phyloP scores from a whole-genome alignment of 768 basidiomycete species.

The Boletus sp. region DNA sequence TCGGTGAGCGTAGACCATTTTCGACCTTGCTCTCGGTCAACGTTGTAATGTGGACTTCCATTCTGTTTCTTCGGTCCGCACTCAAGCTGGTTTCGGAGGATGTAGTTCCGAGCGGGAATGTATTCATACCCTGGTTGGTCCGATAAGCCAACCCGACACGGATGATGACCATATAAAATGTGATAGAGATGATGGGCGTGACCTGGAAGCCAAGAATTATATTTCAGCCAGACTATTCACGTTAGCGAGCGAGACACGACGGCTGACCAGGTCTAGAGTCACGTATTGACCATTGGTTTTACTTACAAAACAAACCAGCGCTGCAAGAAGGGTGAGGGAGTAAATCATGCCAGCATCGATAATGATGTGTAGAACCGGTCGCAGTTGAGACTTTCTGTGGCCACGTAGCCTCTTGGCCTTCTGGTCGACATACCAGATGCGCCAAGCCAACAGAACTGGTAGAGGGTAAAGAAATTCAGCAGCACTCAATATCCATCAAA shows the following conservation, averaged over 20 bases:
- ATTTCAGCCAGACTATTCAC: neutral
- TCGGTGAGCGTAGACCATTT: neutral
- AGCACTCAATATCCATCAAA: neutral
- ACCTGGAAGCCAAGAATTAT: constrained; percentile 21
- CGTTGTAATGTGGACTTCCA: constrained; percentile 6
- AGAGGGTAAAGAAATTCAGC: neutral
- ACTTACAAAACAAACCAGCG: constrained; percentile 30
- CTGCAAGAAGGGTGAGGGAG: constrained; percentile 34
- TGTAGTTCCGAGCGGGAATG: neutral
- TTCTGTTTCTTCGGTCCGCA: neutral
- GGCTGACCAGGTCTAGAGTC: constrained; percentile 36
- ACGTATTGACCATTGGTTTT: constrained; percentile 35
- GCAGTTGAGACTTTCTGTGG: constrained; percentile 6
- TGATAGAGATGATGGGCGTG: constrained; percentile 41
- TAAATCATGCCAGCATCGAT: constrained; percentile 40
- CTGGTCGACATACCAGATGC: constrained; percentile 32
- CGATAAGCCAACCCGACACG: constrained; percentile 30
- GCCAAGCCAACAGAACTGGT: constrained; percentile 29
- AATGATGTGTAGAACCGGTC: constrained; percentile 28
- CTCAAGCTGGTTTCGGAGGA: neutral
- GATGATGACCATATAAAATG: constrained; percentile 44
- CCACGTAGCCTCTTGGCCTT: constrained; percentile 16
- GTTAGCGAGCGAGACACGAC: neutral
- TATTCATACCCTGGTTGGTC: neutral
- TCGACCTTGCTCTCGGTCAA: constrained; percentile 2